Conservation (phyloP, 2,329 filamentous ascomycete genomes). For the Amauroascus niger region DNA sequence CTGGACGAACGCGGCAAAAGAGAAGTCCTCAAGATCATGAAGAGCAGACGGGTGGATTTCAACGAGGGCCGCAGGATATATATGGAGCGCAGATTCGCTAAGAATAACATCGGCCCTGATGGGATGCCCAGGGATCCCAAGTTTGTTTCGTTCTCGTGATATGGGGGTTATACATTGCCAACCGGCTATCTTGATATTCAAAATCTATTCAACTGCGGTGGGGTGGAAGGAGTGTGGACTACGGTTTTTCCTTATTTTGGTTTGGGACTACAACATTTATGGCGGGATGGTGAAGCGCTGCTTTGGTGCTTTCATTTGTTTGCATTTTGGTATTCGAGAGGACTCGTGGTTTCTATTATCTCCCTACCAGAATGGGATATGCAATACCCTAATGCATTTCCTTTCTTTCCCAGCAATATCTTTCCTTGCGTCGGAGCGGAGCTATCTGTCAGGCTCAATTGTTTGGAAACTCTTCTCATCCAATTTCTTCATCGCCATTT, state of each 20-base stretch:
- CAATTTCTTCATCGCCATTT: background rate
- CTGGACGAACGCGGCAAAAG: conserved; percentile 71
- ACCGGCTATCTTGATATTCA: background rate
- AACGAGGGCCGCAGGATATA: conserved; percentile 83
- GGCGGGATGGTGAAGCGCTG: background rate
- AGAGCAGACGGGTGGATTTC: conserved; percentile 67
- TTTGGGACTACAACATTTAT: background rate
- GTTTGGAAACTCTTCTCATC: background rate
- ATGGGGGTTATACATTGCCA: background rate
- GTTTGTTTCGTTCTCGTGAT: conserved; percentile 80
- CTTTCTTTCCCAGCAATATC: background rate
- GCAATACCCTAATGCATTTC: background rate
- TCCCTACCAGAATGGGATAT: background rate
- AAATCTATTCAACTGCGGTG: background rate
- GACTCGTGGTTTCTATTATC: background rate
- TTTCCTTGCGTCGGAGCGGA: background rate
- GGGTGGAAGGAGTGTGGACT: background rate
- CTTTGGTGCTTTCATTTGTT: background rate
- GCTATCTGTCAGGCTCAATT: background rate
- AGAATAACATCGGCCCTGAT: conserved; percentile 79
- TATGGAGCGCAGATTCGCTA: conserved; percentile 76
- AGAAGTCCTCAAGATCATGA: conserved; percentile 86
- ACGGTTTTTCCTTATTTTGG: background rate
- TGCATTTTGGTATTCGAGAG: background rate
- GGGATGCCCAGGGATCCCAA: conserved; percentile 84